phyloP scores from a whole-genome alignment of 2,329 filamentous ascomycete genomes.

The Aspergillus novoparasiticus region DNA sequence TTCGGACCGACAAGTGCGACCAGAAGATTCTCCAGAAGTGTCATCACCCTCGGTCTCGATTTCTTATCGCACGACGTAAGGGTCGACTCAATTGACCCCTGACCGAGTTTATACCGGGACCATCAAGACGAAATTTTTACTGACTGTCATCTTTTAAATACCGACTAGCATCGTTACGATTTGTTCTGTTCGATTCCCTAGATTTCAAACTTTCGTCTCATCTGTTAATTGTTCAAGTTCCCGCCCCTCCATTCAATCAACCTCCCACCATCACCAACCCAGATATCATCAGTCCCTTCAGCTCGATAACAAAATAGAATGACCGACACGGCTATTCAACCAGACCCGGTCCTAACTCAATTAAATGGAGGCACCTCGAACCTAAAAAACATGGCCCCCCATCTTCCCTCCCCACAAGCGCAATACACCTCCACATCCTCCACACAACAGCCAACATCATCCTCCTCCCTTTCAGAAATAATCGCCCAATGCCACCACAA shows the following conservation, averaged over 20 bases:
- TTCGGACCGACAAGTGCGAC: not conserved
- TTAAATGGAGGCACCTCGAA: slow-evolving; percentile 7
- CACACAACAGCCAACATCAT: not conserved
- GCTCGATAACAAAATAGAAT: not conserved
- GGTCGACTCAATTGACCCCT: not conserved
- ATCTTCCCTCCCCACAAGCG: not conserved
- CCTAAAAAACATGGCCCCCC: not conserved
- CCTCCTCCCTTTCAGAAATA: slow-evolving; percentile 56
- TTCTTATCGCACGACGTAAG: not conserved
- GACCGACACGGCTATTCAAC: not conserved
- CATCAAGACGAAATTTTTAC: not conserved
- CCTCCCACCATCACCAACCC: not conserved
- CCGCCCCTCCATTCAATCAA: not conserved
- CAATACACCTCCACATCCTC: not conserved
- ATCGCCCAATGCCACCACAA: slow-evolving; percentile 63
- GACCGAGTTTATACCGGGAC: not conserved
- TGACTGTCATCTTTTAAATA: not conserved
- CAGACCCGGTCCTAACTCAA: slow-evolving; percentile 2
- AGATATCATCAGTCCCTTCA: not conserved
- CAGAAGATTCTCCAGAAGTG: slow-evolving; percentile 4
- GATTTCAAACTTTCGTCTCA: not conserved
- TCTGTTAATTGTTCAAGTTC: not conserved
- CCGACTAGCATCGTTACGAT: not conserved
- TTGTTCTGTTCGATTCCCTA: not conserved
- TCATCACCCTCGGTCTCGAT: not conserved